phyloP scores from a whole-genome alignment of 2,329 filamentous ascomycete species.

The Talaromyces islandicus region DNA sequence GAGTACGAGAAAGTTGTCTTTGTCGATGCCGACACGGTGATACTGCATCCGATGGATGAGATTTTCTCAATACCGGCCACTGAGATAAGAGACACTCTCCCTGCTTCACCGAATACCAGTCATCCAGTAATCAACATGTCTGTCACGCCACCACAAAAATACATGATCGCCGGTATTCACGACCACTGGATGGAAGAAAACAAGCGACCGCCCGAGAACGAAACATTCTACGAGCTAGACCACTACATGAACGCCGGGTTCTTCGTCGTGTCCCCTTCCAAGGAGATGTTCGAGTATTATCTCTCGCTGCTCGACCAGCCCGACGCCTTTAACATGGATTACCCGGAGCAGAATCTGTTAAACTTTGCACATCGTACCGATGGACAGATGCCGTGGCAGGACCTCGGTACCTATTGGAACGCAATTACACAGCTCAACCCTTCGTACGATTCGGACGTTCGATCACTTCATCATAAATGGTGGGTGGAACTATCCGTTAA shows the following conservation, averaged over 20 bases:
- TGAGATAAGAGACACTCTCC: background rate
- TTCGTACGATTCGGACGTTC: background rate
- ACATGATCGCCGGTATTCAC: constrained; percentile 10
- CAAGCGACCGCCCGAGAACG: constrained; percentile 1
- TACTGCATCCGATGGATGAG: constrained; percentile 10
- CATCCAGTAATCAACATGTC: background rate
- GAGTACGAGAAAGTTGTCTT: constrained; percentile 13
- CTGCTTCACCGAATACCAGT: background rate
- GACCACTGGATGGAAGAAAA: constrained; percentile 5
- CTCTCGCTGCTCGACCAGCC: constrained; percentile 27
- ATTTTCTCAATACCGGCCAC: constrained; percentile 2
- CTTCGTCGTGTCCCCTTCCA: constrained; percentile 34
- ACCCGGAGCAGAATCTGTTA: constrained; percentile 41
- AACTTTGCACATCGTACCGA: constrained; percentile 39
- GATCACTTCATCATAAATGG: background rate
- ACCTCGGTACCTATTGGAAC: constrained; percentile 34
- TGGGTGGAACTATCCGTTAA: background rate
- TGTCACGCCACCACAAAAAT: constrained; percentile 6
- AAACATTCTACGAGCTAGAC: background rate
- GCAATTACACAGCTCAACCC: constrained; percentile 3
- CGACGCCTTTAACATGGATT: constrained; percentile 31
- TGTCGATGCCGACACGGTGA: constrained; percentile 11
- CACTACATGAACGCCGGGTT: constrained; percentile 24
- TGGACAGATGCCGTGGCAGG: constrained; percentile 39
- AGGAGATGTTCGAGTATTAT: constrained; percentile 34